Evolutionary conservation across 495 filamentous ascomycete species (phyloP), one percentile per base, ranked within the genome.

Genomic region (Podospora conica): DNA sequence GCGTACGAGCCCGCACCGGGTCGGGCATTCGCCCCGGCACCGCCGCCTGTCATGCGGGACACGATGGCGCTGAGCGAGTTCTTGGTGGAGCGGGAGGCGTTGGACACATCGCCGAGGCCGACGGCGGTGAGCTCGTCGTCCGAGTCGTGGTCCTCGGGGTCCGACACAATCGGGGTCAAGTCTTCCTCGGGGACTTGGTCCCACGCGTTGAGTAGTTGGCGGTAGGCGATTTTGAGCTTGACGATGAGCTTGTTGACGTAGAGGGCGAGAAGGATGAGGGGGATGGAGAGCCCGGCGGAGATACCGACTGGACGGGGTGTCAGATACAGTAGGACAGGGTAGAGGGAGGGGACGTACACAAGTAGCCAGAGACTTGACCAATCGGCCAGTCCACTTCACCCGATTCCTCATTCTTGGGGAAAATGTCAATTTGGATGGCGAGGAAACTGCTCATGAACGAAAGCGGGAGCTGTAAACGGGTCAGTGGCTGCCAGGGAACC

Each of bases 391-490:
- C n/a, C 1, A 23, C 22, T 11, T 67, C 65, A 4, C 59, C 62
- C 1, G 68, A 54, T 53, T 59, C 65, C 1, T 54, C 28, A 55
- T 63, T 40, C n/a, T 54, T 61, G 4, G 68, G 68, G 24, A 67
- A 70, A 4, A 56, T 58, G 22, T 62, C 65, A 22, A 67, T 29
- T 1, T 60, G 48, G 8, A 70, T 24, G 2, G 68, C 25, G n/a
- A 70, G 66, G 28, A 70, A 67, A 33, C 68, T 70, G 3, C 61
- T 62, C 31, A 70, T 67, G 62, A 70, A 70, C 0, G 68, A 70
- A 7, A 70, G 58, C 20, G 68, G 68, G 10, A 70, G 65, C 68
- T 70, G 21, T 18, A 1, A 12, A 48, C 1, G n/a, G 6, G 23
- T 69, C 21, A 62, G 27, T 11, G 15, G 12, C 20, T 29, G 6